Conservation (phyloP, 306 rosid genomes). For the Delonix regia region DNA sequence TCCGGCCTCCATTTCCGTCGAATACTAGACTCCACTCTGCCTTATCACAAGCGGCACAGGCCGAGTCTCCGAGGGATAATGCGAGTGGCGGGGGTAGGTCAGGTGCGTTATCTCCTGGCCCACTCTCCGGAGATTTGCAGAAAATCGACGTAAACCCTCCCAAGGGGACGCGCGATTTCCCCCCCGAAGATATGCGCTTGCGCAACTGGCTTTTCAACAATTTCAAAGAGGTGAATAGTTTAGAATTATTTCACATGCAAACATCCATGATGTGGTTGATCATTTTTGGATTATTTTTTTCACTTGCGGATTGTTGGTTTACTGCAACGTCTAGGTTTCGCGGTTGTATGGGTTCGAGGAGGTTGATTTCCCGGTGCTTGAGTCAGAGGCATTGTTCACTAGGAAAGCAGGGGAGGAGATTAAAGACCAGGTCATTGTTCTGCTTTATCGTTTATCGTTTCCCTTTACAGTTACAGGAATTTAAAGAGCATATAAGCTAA, state of each 20-base stretch:
- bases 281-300: not conserved
- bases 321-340: constrained; percentile 57
- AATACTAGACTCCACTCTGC: constrained; percentile 44
- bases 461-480: not conserved
- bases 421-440: constrained; percentile 78
- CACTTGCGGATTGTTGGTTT: not conserved
- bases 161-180: constrained; percentile 88
- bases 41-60: constrained; percentile 43
- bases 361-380: constrained; percentile 93
- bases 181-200: constrained; percentile 86
- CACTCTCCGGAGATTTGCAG: constrained; percentile 53
- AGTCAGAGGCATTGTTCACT: constrained; percentile 79
- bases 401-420: constrained; percentile 98
- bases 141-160: constrained; percentile 89
- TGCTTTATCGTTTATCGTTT: constrained; percentile 7
- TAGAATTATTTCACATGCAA: not conserved
- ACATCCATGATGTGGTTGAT: not conserved
- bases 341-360: constrained; percentile 83
- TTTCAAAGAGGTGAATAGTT: constrained; percentile 67
- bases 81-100: constrained; percentile 53
- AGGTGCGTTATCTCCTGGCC: constrained; percentile 67
- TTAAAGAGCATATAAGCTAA: not conserved
- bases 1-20: constrained; percentile 13
- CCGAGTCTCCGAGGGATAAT: constrained; percentile 47
- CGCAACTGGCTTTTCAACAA: constrained; percentile 88